A percentile compares a stretch with the other conserved stretches of the same genome.
phyloP scores from a whole-genome alignment of 306 rosid genomes.

The Ammopiptanthus mongolicus region DNA sequence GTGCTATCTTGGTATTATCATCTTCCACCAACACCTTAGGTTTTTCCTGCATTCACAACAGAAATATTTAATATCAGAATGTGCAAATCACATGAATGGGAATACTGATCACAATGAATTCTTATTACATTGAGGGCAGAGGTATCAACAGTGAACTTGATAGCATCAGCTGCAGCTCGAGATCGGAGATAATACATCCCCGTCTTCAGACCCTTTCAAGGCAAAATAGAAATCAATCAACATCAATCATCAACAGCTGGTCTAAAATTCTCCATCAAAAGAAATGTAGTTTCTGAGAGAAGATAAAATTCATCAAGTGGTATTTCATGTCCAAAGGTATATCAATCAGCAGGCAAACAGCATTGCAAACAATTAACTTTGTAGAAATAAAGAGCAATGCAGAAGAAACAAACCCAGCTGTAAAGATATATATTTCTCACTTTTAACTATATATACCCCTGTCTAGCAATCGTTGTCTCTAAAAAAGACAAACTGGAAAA shows the following conservation, averaged over 20 bases:
- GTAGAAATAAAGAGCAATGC: neutral
- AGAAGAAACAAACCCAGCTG: neutral
- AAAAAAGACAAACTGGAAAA: neutral
- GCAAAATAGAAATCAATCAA: neutral
- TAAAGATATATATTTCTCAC: neutral
- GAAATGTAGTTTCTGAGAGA: neutral
- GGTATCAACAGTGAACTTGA: slow-evolving; percentile 84
- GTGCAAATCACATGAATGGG: neutral
- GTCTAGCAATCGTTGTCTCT: neutral
- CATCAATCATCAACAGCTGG: slow-evolving; percentile 5
- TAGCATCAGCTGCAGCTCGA: slow-evolving; percentile 84
- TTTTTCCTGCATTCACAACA: slow-evolving; percentile 41
- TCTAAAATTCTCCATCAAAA: neutral
- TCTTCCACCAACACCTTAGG: slow-evolving; percentile 32
- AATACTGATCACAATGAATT: neutral
- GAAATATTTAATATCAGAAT: neutral
- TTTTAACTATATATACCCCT: neutral
- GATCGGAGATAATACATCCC: slow-evolving; percentile 90
- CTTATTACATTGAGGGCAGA: slow-evolving; percentile 45
- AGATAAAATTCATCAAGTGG: neutral
- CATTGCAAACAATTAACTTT: neutral
- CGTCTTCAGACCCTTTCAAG: slow-evolving; percentile 68
- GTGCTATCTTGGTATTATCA: slow-evolving; percentile 61
- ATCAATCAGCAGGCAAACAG: neutral
- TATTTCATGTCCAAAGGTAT: neutral